Evolutionary conservation across 768 basidiomycete species (phyloP), one percentile per base, ranked within the genome.

Genomic region (Leccinum subgranulosum): DNA sequence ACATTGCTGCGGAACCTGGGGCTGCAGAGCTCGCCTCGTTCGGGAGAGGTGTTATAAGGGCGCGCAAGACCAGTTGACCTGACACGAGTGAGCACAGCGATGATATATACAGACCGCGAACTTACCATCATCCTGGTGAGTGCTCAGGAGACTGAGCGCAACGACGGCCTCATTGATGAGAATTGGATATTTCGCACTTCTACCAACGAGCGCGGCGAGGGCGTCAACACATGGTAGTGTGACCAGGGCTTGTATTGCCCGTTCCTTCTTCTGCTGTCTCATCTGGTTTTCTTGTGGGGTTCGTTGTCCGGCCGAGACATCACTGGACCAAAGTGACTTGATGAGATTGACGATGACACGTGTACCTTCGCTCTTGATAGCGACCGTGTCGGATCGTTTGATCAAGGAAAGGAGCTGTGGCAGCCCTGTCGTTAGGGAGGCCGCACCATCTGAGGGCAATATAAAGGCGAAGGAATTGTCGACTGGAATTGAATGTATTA

Each of bases 91-190:
- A 63, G 47, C 48, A 55, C 25, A 46, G 43, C 39, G 25, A 50
- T 49, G 25, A 5, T 50, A 4, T 8, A 48, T 31, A 43, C 27
- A 43, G 7, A 45, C 29, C 0, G 36, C 2, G 17, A 15, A 72
- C 84, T 60, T 71, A 90, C 92, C 85, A 59, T 88, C 90, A 49
- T 76, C 72, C 27, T 77, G 77, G 41, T 84, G 81, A 11, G 85
- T 85, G 54, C 85, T 85, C 57, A 98, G 72, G 51, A 98, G 70
- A 43, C 87, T 90, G 58, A 96, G 73, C 4, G 91, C 90, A 45
- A 97, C 83, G 21, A 95, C 78, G 2, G 88, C 91, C 71, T 98
- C 96, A 63, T 94, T 96, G 54, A 97, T 82, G 31, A 98, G 78
- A 41, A 93, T 77, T 1, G 91, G 88, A 68, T 92, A 93, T 68